Evolutionary conservation across 2,329 filamentous ascomycete genomes (phyloP).

Genomic region (Chalaropsis thielavioides): DNA sequence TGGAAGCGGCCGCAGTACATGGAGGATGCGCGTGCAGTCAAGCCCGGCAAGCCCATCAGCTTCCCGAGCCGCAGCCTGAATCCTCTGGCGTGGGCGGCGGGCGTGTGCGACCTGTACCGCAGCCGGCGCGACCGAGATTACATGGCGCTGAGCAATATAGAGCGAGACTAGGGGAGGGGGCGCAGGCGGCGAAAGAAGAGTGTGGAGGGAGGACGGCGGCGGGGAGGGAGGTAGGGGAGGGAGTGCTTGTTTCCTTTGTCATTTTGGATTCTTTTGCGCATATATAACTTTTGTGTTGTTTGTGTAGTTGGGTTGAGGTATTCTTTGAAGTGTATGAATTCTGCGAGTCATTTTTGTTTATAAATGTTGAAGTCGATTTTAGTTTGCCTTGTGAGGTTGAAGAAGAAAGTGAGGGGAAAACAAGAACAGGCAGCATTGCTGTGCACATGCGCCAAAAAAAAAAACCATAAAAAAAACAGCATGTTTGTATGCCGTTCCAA

Average conservation of each 20-base stretch:
- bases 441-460: not conserved
- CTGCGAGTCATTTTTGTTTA: not conserved
- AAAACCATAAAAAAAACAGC: too few species aligned
- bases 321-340: not conserved
- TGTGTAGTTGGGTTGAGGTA: not conserved
- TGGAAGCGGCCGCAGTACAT: constrained; percentile 82
- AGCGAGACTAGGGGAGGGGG: constrained; percentile 22
- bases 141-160: constrained; percentile 42
- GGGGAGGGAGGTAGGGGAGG: too few species aligned
- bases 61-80: constrained; percentile 26
- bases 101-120: not conserved
- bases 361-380: not conserved
- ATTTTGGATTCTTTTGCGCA: not conserved
- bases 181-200: not conserved
- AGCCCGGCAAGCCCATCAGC: constrained; percentile 32
- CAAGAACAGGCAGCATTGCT: not conserved
- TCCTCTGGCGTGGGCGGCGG: constrained; percentile 10
- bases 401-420: not conserved
- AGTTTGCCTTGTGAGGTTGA: not conserved
- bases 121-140: constrained; percentile 31
- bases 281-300: not conserved
- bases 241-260: not conserved
- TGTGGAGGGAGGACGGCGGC: not conserved
- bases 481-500: not conserved
- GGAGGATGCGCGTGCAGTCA: constrained; percentile 51